These are phyloP conservation scores for Elsinoe arachidis DNA, from an alignment of 2,329 filamentous ascomycete species.

Conservation along the genomic window DNA sequence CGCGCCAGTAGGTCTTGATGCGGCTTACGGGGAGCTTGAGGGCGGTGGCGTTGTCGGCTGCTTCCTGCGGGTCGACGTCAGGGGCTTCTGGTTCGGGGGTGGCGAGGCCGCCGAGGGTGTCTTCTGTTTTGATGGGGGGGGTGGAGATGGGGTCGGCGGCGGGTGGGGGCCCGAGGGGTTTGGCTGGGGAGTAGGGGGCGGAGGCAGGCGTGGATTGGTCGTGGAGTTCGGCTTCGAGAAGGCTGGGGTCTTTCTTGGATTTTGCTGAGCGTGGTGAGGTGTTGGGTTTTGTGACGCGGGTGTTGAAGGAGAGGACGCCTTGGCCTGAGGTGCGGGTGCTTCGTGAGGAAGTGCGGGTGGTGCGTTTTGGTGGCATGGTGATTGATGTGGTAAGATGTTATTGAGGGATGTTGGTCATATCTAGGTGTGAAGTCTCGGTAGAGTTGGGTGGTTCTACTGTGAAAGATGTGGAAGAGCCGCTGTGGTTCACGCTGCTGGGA, in stretches of 20 bases:
- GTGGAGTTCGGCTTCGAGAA: slow-evolving; percentile 23
- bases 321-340: slow-evolving; percentile 42
- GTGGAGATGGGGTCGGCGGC: slow-evolving; percentile 20
- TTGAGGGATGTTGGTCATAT: not conserved
- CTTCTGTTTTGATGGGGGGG: slow-evolving; percentile 20
- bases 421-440: not conserved
- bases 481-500: not conserved
- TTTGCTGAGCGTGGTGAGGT: slow-evolving; percentile 29
- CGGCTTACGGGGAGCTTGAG: slow-evolving; percentile 57
- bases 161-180: slow-evolving; percentile 24
- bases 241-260: slow-evolving; percentile 32
- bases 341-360: slow-evolving; percentile 29
- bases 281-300: slow-evolving; percentile 51
- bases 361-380: slow-evolving; percentile 38
- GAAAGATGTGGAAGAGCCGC: not conserved
- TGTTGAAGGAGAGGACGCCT: slow-evolving; percentile 54
- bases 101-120: slow-evolving; percentile 26
- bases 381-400: not conserved
- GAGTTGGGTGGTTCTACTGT: not conserved
- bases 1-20: slow-evolving; percentile 69
- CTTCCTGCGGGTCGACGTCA: slow-evolving; percentile 38
- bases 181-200: slow-evolving; percentile 28
- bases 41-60: slow-evolving; percentile 47
- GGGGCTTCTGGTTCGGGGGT: slow-evolving; percentile 21
- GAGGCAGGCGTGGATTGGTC: slow-evolving; percentile 32